Evolutionary conservation across 768 basidiomycete species (phyloP).

Genomic region (Pulveroboletus sp.): DNA sequence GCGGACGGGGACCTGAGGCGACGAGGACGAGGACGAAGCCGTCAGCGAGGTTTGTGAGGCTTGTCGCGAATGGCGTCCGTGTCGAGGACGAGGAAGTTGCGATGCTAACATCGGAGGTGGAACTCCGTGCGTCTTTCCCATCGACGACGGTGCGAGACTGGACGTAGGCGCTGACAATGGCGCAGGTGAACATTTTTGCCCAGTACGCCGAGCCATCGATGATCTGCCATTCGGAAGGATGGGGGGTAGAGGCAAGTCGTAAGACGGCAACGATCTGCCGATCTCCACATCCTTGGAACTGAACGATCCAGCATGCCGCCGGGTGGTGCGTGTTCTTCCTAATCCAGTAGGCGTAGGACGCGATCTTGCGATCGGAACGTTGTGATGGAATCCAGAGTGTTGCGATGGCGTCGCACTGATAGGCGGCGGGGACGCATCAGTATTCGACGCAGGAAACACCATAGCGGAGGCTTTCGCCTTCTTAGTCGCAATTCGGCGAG

Average conservation of each 20-base stretch:
- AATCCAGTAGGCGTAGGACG: conserved; percentile 26
- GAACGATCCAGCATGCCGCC: conserved; percentile 93
- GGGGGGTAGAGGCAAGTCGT: conserved; percentile 36
- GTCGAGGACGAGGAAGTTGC: conserved; percentile 13
- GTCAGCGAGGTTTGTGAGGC: conserved; percentile 42
- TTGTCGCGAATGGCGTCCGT: conserved; percentile 39
- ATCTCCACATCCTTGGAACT: conserved; percentile 89
- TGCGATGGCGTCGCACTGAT: conserved; percentile 27
- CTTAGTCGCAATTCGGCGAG: conserved; percentile 33
- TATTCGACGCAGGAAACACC: conserved; percentile 20
- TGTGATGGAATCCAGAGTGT: conserved; percentile 18
- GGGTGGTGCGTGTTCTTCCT: conserved; percentile 51
- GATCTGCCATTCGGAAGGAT: conserved; percentile 24
- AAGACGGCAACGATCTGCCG: conserved; percentile 75
- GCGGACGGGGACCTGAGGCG: conserved; percentile 22
- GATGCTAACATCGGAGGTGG: conserved; percentile 10
- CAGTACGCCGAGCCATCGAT: conserved; percentile 42
- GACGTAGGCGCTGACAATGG: conserved; percentile 31
- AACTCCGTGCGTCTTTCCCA: conserved; percentile 3
- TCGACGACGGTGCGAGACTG: conserved; percentile 11
- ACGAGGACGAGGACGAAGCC: conserved; percentile 37
- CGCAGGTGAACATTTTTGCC: conserved; percentile 45
- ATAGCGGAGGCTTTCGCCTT: conserved; percentile 29
- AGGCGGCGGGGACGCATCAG: conserved; percentile 28
- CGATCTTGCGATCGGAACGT: conserved; percentile 29